A percentile compares a stretch with the other conserved stretches of the same genome.
phyloP scores from a whole-genome alignment of 2,329 filamentous ascomycete genomes.

The Talaromyces sp. region DNA sequence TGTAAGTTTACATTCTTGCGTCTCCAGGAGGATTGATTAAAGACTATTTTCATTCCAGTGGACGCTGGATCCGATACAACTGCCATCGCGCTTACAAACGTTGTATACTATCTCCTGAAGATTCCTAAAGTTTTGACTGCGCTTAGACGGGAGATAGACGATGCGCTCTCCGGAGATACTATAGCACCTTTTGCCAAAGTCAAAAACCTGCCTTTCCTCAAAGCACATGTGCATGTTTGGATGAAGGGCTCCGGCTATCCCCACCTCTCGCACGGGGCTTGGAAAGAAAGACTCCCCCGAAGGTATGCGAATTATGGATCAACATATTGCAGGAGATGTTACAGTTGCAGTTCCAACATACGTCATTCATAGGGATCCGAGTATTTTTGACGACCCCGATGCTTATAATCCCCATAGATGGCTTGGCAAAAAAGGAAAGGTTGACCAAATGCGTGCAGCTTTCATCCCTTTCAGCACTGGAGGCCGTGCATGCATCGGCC shows the following conservation, averaged over 20 bases:
- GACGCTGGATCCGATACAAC: neutral
- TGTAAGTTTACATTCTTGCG: no score
- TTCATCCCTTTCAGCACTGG: neutral
- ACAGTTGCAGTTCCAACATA: neutral
- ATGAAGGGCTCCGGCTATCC: neutral
- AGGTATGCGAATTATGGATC: neutral
- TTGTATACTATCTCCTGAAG: neutral
- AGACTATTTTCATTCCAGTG: neutral
- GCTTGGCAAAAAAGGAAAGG: neutral
- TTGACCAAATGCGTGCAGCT: neutral
- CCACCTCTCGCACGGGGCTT: neutral
- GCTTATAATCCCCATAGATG: neutral
- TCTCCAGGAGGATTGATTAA: no score
- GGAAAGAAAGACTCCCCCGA: neutral
- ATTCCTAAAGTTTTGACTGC: no score
- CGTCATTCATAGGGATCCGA: neutral
- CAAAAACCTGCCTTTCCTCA: neutral
- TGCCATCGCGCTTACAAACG: neutral
- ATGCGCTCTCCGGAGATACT: neutral
- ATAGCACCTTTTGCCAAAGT: neutral
- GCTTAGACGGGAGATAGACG: neutral
- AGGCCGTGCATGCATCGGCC: neutral
- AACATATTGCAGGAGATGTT: neutral
- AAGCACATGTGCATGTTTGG: neutral
- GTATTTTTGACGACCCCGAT: neutral